phyloP scores from a whole-genome alignment of 257 asterid species.

The Penstemon davidsonii region DNA sequence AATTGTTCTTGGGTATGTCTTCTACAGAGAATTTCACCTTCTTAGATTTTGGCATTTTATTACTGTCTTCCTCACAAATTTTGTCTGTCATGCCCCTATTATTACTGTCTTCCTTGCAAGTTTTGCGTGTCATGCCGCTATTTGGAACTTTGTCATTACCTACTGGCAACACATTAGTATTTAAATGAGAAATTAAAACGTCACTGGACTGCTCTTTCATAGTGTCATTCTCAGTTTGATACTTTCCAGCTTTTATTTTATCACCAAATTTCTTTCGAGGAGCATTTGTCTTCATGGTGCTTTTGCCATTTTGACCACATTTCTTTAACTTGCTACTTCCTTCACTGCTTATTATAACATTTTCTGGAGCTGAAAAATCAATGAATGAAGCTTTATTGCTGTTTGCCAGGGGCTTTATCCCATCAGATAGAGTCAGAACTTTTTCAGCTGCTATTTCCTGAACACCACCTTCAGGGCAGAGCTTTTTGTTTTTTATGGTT shows the following conservation, averaged over 20 bases:
- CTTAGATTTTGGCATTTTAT: conserved; percentile 36
- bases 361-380: conserved; percentile 37
- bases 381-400: conserved; percentile 14
- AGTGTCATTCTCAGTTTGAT: conserved; percentile 31
- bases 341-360: conserved; percentile 27
- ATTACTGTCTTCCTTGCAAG: conserved; percentile 16
- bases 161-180: conserved; percentile 28
- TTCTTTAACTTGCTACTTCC: conserved; percentile 29
- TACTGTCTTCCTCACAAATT: conserved; percentile 22
- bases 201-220: conserved; percentile 29
- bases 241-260: conserved; percentile 27
- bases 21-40: conserved; percentile 51
- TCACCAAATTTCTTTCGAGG: conserved; percentile 22
- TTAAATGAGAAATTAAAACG: conserved; percentile 29
- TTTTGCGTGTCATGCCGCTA: conserved; percentile 24
- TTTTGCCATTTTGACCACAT: conserved; percentile 27
- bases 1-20: conserved; percentile 26
- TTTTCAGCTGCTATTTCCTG: conserved; percentile 26
- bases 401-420: conserved; percentile 27
- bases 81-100: conserved; percentile 22
- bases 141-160: conserved; percentile 31
- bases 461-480: conserved; percentile 28
- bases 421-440: conserved; percentile 29
- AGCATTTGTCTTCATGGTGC: conserved; percentile 21
- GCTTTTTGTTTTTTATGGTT: conserved; percentile 28